Evolutionary conservation across 1,284 basidiomycete genomes (phyloP).

Genomic region (Volvariella volvacea): DNA sequence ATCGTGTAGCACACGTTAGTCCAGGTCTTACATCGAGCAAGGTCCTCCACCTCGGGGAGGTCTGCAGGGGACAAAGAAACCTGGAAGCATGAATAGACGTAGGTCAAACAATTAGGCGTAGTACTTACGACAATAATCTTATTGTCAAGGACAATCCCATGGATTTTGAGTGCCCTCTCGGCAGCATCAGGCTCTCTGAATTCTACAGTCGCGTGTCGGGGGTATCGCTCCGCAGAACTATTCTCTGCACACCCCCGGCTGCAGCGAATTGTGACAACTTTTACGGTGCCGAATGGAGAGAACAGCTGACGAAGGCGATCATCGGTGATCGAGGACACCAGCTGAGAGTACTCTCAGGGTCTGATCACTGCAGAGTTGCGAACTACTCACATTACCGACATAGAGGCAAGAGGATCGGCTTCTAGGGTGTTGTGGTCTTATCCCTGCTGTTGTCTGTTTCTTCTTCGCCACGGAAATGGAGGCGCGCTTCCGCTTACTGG

Average conservation of each 20-base stretch:
- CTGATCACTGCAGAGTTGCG: constrained; percentile 12
- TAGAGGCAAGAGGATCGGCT: constrained; percentile 32
- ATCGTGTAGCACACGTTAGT: too few relatives aligned
- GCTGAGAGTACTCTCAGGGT: constrained; percentile 20
- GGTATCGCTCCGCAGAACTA: constrained; percentile 23
- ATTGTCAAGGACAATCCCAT: constrained; percentile 30
- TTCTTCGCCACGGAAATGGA: too few relatives aligned
- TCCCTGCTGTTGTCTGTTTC: constrained; percentile 13
- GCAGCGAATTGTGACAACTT: constrained; percentile 37
- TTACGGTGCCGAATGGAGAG: constrained; percentile 33
- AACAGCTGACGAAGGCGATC: constrained; percentile 32
- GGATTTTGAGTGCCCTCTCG: constrained; percentile 32
- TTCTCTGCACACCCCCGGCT: constrained; percentile 33
- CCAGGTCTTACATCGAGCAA: constrained; percentile 25
- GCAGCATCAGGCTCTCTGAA: constrained; percentile 32
- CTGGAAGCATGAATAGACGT: constrained; percentile 16
- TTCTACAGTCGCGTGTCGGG: constrained; percentile 44
- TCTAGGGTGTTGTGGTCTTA: constrained; percentile 7
- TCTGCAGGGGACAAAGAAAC: constrained; percentile 37
- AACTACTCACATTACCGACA: constrained; percentile 51
- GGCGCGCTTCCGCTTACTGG: too few relatives aligned
- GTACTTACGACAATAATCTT: not conserved
- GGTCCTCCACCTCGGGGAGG: constrained; percentile 43
- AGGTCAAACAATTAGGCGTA: too few relatives aligned
- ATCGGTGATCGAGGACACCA: constrained; percentile 27